These are phyloP conservation scores for Aspergillus proliferans DNA, from an alignment of 2,329 filamentous ascomycete species.

Conservation along the genomic window DNA sequence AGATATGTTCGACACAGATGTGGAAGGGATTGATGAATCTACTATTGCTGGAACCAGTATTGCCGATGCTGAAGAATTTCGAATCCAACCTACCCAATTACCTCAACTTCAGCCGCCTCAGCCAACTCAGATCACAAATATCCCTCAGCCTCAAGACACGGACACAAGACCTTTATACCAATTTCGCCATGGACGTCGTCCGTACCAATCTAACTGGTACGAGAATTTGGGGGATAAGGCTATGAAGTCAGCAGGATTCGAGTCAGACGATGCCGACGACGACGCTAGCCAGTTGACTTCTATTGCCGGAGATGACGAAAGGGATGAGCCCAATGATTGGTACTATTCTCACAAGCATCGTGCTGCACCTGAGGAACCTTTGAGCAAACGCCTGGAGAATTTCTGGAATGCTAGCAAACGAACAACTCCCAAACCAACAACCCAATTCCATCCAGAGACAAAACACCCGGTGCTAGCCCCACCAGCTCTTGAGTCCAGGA, in stretches of 20 bases:
- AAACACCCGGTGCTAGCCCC: constrained; percentile 10
- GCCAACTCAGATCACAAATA: constrained; percentile 8
- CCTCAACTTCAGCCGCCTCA: not conserved
- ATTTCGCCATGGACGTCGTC: constrained; percentile 19
- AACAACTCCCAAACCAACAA: constrained; percentile 14
- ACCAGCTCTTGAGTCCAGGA: constrained; percentile 13
- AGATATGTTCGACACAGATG: constrained; percentile 39
- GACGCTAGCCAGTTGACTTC: constrained; percentile 26
- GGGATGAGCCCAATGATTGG: constrained; percentile 23
- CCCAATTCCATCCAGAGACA: constrained; percentile 12
- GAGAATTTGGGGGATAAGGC: constrained; percentile 29
- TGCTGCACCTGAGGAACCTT: constrained; percentile 21
- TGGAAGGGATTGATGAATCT: constrained; percentile 39
- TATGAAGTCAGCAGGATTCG: constrained; percentile 32
- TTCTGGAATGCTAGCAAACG: constrained; percentile 33
- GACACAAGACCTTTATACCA: constrained; percentile 17
- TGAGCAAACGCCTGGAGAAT: constrained; percentile 33
- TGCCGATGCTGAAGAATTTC: constrained; percentile 26
- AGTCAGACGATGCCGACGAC: constrained; percentile 27
- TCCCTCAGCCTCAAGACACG: constrained; percentile 15
- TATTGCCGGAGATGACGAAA: constrained; percentile 22
- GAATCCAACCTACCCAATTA: constrained; percentile 1
- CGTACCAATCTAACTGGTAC: constrained; percentile 25
- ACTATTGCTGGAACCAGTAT: constrained; percentile 37
- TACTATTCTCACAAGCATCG: constrained; percentile 22